Conservation (phyloP, 345 rosid species). For the Citrus cavaleriei region DNA sequence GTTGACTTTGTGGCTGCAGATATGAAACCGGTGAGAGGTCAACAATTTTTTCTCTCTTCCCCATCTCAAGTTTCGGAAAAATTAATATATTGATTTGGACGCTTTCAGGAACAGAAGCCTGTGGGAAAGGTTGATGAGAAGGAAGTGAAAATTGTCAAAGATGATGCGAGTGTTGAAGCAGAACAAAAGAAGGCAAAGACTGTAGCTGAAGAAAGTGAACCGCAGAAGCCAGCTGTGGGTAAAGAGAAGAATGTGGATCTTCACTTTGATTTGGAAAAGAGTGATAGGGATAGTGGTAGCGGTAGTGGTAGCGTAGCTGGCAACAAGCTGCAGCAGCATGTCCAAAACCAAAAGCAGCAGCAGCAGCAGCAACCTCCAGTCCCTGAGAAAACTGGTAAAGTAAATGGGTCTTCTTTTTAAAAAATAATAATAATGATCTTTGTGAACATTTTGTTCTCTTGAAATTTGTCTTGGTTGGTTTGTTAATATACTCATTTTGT, state of each 20-base stretch:
- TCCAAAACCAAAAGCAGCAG: conserved; percentile 20
- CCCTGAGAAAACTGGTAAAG: conserved; percentile 57
- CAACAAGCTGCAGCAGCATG: conserved; percentile 45
- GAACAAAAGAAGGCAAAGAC: conserved; percentile 48
- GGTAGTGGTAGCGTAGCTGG: conserved; percentile 12
- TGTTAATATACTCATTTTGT: conserved; percentile 4
- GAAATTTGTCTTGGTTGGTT: neutral
- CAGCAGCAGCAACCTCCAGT: conserved; percentile 43
- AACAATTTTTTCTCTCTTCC: conserved; percentile 4
- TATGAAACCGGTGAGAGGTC: conserved; percentile 66
- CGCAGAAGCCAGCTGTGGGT: conserved; percentile 34
- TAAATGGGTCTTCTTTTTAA: neutral
- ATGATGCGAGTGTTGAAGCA: conserved; percentile 34
- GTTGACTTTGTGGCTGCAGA: conserved; percentile 56
- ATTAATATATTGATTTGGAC: conserved; percentile 16
- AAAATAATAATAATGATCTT: neutral
- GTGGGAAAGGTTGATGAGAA: conserved; percentile 42
- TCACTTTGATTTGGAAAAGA: conserved; percentile 73
- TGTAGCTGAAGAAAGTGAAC: conserved; percentile 36
- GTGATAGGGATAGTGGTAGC: conserved; percentile 46
- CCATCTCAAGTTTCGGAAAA: neutral
- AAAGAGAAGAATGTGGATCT: conserved; percentile 66
- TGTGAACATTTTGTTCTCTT: neutral
- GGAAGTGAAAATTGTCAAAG: conserved; percentile 30
- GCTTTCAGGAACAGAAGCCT: conserved; percentile 54